phyloP scores from a whole-genome alignment of 441 rosid species.

The Euphorbia celastroides region DNA sequence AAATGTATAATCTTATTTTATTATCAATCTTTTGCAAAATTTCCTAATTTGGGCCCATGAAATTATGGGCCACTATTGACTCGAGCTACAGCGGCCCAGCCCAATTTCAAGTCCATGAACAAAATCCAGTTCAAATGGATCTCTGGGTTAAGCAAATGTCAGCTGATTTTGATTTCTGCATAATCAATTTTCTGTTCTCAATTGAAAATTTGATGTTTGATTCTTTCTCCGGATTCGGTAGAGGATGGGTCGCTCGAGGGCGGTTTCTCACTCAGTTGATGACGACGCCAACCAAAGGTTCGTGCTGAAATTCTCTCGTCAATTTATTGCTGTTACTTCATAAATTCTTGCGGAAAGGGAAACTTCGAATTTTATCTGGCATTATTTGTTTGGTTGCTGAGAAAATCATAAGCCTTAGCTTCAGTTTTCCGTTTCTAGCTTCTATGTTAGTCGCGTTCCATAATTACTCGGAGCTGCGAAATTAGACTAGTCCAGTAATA shows the following conservation, averaged over 20 bases:
- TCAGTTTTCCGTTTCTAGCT: not conserved
- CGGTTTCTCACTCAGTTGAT: slow-evolving; percentile 33
- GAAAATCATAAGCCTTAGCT: not conserved
- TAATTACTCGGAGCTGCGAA: not conserved
- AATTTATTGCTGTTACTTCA: not conserved
- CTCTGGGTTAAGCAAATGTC: not conserved
- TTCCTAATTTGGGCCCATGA: too few species aligned
- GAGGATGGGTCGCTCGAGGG: slow-evolving; percentile 61
- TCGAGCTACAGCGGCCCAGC: not conserved
- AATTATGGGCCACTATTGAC: too few species aligned
- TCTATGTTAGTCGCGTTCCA: too few species aligned
- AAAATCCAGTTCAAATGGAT: not conserved
- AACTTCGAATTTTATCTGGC: not conserved
- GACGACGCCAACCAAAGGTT: slow-evolving; percentile 57
- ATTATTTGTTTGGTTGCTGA: slow-evolving; percentile 5
- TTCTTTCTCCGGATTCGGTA: not conserved
- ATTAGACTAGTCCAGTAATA: too few species aligned
- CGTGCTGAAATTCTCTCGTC: slow-evolving; percentile 12
- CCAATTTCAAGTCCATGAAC: not conserved
- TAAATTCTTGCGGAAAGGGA: not conserved
- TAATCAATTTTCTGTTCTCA: not conserved
- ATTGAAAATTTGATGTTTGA: not conserved
- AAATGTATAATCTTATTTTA: too few species aligned
- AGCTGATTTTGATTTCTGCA: not conserved
- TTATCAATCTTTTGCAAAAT: too few species aligned